Evolutionary conservation across 768 basidiomycete species (phyloP).

Genomic region (Floccularia luteovirens): DNA sequence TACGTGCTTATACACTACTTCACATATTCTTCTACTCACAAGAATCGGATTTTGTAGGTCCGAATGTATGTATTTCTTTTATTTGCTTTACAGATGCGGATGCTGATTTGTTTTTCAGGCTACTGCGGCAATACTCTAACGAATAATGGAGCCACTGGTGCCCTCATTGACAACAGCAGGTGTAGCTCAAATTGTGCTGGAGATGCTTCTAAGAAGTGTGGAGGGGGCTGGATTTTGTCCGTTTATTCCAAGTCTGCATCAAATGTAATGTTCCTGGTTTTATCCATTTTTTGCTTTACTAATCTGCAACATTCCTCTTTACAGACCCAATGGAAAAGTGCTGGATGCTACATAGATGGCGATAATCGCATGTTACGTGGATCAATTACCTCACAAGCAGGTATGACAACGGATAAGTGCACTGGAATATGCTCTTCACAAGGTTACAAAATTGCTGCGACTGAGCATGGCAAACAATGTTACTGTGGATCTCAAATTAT

Average conservation of each 20-base stretch:
- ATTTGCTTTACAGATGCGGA: neutral
- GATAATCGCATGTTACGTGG: conserved; percentile 20
- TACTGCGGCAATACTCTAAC: conserved; percentile 18
- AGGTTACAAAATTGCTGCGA: conserved; percentile 24
- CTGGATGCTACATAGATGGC: conserved; percentile 24
- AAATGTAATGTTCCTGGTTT: conserved; percentile 1
- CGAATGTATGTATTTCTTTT: conserved; percentile 8
- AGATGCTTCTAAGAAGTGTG: conserved; percentile 9
- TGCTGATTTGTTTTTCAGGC: conserved; percentile 7
- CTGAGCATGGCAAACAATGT: conserved; percentile 25
- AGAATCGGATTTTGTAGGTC: conserved; percentile 2
- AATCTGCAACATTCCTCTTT: neutral
- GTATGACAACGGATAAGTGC: conserved; percentile 23
- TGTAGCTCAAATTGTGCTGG: conserved; percentile 14
- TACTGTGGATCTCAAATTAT: conserved; percentile 22
- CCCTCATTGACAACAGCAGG: conserved; percentile 10
- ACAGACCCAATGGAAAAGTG: conserved; percentile 16
- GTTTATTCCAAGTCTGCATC: conserved; percentile 10
- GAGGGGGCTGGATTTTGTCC: conserved; percentile 10
- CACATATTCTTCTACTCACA: conserved; percentile 1
- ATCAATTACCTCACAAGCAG: conserved; percentile 8
- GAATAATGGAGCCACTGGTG: conserved; percentile 23
- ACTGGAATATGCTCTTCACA: conserved; percentile 15
- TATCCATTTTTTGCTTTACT: neutral
- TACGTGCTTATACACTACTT: conserved; percentile 6